Evolutionary conservation across 169 alveolate species (phyloP).

Genomic region (Eimeria nieschulzi): DNA sequence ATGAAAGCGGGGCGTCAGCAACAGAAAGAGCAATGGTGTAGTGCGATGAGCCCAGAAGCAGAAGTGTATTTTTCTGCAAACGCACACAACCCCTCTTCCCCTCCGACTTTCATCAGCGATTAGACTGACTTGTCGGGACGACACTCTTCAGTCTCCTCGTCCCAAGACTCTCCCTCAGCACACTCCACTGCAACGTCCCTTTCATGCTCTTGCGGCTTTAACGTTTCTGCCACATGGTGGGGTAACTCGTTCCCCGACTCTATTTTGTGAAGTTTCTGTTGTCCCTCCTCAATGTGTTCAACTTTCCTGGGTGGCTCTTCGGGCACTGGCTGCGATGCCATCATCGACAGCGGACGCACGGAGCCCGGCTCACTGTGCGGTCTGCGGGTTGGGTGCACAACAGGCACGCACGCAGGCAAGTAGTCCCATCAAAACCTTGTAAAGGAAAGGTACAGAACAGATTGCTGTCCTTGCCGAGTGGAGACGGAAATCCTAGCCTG

Average conservation of each 20-base stretch:
- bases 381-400: neutral
- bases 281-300: neutral
- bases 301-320: too few species aligned
- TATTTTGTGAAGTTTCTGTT: neutral
- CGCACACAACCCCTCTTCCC: too few species aligned
- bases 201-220: neutral
- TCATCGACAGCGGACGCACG: constrained; percentile 2
- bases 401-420: too few species aligned
- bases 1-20: neutral
- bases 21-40: neutral
- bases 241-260: neutral
- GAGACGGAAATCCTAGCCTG: too few species aligned
- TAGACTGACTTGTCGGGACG: neutral
- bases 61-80: neutral
- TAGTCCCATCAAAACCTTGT: too few species aligned
- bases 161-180: constrained; percentile 28
- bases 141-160: constrained; percentile 1
- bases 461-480: too few species aligned
- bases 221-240: neutral
- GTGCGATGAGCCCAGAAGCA: constrained; percentile 1
- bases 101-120: neutral
- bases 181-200: constrained; percentile 21
- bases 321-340: too few species aligned
- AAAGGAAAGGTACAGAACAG: too few species aligned
- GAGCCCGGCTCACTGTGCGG: constrained; percentile 41